phyloP scores from a whole-genome alignment of 176 grass and related monocot species.

The maize (Zea mays) region DNA sequence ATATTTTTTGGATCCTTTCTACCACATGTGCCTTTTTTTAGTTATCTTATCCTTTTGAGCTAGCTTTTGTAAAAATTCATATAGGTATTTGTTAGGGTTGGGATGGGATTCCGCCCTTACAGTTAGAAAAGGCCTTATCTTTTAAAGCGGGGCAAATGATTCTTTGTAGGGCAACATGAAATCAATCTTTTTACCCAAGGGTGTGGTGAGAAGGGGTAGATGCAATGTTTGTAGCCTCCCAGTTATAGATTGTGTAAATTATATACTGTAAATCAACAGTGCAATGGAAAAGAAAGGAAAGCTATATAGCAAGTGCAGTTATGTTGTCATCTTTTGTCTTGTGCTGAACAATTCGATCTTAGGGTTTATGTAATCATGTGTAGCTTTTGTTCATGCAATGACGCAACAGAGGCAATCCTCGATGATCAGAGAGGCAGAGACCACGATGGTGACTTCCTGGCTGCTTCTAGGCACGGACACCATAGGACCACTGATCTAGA shows the following conservation, averaged over 20 bases:
- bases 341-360: background rate
- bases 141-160: slow-evolving; percentile 62
- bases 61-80: slow-evolving; percentile 57
- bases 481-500: too few species aligned
- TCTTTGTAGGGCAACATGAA: slow-evolving; percentile 70
- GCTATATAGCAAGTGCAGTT: slow-evolving; percentile 28
- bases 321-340: background rate
- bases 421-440: too few species aligned
- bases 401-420: too few species aligned
- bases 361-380: too few species aligned
- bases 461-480: too few species aligned
- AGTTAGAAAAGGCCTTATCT: slow-evolving; percentile 47
- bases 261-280: slow-evolving; percentile 60
- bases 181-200: slow-evolving; percentile 37
- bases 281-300: slow-evolving; percentile 41
- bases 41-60: slow-evolving; percentile 44
- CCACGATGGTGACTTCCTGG: too few species aligned
- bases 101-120: slow-evolving; percentile 60
- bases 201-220: slow-evolving; percentile 32
- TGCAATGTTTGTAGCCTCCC: slow-evolving; percentile 27
- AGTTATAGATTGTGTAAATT: slow-evolving; percentile 54
- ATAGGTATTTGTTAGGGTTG: slow-evolving; percentile 64
- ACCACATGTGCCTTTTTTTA: slow-evolving; percentile 40
- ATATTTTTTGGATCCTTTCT: slow-evolving; percentile 50
- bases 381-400: background rate